phyloP scores from a whole-genome alignment of 2,329 filamentous ascomycete genomes.

The Daldinia sp. region DNA sequence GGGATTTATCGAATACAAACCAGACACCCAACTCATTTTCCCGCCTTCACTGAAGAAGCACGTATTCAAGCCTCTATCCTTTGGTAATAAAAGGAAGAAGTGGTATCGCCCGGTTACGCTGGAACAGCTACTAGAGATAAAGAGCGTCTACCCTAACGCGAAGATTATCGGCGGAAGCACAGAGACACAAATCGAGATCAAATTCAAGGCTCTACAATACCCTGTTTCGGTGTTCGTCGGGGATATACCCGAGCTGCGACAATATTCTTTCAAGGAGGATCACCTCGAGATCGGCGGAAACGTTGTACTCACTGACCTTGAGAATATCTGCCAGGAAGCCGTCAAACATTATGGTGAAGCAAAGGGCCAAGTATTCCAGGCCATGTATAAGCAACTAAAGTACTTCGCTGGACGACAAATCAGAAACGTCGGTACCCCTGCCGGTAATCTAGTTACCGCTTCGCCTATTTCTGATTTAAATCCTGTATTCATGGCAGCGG shows the following conservation, averaged over 20 bases:
- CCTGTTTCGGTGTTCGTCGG: conserved; percentile 90
- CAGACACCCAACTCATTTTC: conserved; percentile 94
- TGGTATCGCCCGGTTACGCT: conserved; percentile 93
- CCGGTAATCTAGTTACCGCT: conserved; percentile 91
- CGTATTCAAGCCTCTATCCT: conserved; percentile 80
- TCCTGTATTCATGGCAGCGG: conserved; percentile 88
- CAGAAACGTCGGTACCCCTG: conserved; percentile 95
- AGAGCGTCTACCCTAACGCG: conserved; percentile 80
- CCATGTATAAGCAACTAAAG: conserved; percentile 90
- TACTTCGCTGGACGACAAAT: conserved; percentile 97
- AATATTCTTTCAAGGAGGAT: conserved; percentile 81
- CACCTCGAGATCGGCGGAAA: conserved; percentile 94
- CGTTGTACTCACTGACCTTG: conserved; percentile 89
- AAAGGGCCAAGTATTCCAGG: conserved; percentile 82
- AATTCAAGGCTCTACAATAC: conserved; percentile 95
- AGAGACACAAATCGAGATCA: conserved; percentile 97
- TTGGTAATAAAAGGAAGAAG: conserved; percentile 92
- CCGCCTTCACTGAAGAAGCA: conserved; percentile 86
- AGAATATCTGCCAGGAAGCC: conserved; percentile 82
- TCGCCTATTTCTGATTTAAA: conserved; percentile 97
- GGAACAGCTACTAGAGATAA: conserved; percentile 89
- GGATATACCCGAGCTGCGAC: conserved; percentile 87
- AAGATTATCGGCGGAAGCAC: conserved; percentile 97
- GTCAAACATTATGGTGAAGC: conserved; percentile 77
- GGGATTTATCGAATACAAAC: conserved; percentile 92